Evolutionary conservation across 208 protist genomes (phyloP).

Genomic region (Acanthamoeba royreba): DNA sequence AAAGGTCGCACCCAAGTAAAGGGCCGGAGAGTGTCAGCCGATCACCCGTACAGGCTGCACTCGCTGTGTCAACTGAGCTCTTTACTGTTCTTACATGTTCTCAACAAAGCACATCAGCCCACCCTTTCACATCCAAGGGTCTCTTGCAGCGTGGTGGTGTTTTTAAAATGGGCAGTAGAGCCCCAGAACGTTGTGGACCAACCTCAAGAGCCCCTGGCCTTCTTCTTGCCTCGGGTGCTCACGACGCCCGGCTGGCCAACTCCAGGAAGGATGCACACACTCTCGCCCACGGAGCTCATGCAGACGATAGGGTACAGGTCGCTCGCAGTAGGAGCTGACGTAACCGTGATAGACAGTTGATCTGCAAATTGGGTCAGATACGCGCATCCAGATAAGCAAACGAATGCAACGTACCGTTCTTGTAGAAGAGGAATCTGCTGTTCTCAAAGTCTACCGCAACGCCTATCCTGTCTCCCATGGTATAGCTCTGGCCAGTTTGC

Average conservation of each 20-base stretch:
- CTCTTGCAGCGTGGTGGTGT: too few relatives aligned
- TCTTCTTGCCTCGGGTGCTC: background rate
- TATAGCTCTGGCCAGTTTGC: background rate
- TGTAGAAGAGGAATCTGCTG: background rate
- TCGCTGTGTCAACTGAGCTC: too few relatives aligned
- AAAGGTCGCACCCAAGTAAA: background rate
- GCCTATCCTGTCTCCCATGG: background rate
- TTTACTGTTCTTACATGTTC: too few relatives aligned
- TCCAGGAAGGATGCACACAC: background rate
- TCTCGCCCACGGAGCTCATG: background rate
- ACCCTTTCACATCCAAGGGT: too few relatives aligned
- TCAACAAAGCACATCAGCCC: too few relatives aligned
- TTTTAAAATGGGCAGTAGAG: background rate
- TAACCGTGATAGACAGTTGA: background rate
- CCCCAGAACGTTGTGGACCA: background rate
- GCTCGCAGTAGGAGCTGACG: background rate
- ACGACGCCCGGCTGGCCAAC: background rate
- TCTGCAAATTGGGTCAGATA: background rate
- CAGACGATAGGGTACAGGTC: background rate
- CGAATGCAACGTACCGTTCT: background rate
- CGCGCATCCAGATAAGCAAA: background rate
- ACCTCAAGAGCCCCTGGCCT: background rate
- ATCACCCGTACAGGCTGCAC: too few relatives aligned
- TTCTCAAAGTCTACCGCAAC: background rate
- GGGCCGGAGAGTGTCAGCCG: too few relatives aligned